Conservation (phyloP, 192 early-diverging fungal species). For the Podila horticola region DNA sequence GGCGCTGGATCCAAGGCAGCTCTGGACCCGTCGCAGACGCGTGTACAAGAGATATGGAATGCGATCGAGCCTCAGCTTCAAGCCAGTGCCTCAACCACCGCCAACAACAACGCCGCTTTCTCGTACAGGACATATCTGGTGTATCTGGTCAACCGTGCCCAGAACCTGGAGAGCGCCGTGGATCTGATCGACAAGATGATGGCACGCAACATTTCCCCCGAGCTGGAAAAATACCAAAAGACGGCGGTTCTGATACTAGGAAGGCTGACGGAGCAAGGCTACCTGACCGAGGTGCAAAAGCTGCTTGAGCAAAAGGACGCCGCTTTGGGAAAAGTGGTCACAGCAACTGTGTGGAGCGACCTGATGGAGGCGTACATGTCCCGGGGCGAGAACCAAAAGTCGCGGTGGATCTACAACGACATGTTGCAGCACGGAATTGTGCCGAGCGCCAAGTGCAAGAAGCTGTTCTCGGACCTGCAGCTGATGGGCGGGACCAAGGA, state of each 20-base stretch:
- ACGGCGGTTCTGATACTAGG: conserved; percentile 3
- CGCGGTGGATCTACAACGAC: conserved; percentile 46
- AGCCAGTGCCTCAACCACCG: neutral
- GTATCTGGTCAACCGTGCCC: conserved; percentile 17
- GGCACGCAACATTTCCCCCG: conserved; percentile 29
- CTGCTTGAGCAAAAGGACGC: conserved; percentile 31
- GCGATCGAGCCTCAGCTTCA: conserved; percentile 28
- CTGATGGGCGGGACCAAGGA: conserved; percentile 25
- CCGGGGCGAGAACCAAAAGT: conserved; percentile 31
- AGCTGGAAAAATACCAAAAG: conserved; percentile 37
- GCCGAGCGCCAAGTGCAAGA: conserved; percentile 24
- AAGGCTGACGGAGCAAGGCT: conserved; percentile 16
- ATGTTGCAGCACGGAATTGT: conserved; percentile 37
- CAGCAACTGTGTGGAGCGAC: conserved; percentile 29
- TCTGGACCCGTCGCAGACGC: conserved; percentile 9
- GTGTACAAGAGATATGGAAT: conserved; percentile 35
- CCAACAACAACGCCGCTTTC: conserved; percentile 27
- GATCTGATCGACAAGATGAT: conserved; percentile 42
- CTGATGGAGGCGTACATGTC: conserved; percentile 29
- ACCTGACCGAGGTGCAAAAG: conserved; percentile 40
- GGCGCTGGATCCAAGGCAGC: neutral
- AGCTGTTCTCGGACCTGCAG: conserved; percentile 36
- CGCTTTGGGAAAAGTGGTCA: conserved; percentile 15
- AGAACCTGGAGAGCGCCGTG: conserved; percentile 32
- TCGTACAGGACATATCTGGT: conserved; percentile 36